Base-by-base conservation (phyloP, 768 basidiomycete genomes). In the Psilocybe azurescens region DNA sequence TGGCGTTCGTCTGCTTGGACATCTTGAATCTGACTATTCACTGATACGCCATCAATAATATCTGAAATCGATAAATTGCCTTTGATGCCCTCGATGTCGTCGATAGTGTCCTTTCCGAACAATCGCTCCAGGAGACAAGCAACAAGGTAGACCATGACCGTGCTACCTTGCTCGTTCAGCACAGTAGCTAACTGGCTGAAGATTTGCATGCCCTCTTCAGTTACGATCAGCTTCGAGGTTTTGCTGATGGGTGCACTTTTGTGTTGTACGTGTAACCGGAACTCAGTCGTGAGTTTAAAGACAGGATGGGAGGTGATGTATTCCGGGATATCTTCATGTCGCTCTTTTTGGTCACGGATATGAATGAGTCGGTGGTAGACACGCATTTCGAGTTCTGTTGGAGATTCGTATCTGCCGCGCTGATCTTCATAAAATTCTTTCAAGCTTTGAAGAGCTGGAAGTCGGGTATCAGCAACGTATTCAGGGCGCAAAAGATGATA, bases 381-480 rank as follows among this genome's bases (percentile, higher is more conserved):
- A 33, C 94, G 89, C 88, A 99, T 97, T 75, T 99, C 97, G 50
- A 98, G 84, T 70, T 99, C 96, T 41, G 90, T 91, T 0, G 90
- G 87, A 9, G 90, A 91, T 67, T 88, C 77, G 62, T 89, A 89
- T 46, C 78, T 75, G 8, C 80, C 83, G 0, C 86, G 81, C 60
- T 92, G 89, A 69, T 97, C 96, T 65, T 93, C 88, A 70, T 97
- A 97, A 68, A 94, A 95, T 70, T 98, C 93, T 74, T 94, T 95
- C 58, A 99, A 81, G 68, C 91, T 94, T 73, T 94, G 93, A 39
- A 98, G 82, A 14, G 95, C 96, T 99, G 67, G 47, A 38, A 13
- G 39, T 33, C 59, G 29, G 11, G 33, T 55, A 44, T 55, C 28
- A 50, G n/a, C 10, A 47, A 33, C 33, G 5, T 33, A 32, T 11